These are phyloP conservation scores for Thielaviopsis cerberus DNA, from an alignment of 2,329 filamentous ascomycete species.

Conservation along the genomic window DNA sequence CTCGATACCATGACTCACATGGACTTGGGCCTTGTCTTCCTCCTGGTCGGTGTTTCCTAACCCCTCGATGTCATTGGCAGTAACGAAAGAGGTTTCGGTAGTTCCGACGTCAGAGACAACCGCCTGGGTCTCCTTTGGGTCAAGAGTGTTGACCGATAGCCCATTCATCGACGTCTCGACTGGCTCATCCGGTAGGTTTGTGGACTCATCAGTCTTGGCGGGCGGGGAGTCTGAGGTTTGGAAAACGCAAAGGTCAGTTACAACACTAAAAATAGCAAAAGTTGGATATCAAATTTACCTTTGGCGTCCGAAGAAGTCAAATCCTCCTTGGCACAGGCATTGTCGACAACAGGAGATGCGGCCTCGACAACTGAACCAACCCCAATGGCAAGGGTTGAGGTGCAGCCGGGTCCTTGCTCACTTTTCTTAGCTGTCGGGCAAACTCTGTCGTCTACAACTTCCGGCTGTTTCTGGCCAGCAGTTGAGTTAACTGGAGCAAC, in stretches of 20 bases:
- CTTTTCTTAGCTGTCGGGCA: background rate
- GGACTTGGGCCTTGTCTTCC: background rate
- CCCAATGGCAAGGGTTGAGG: background rate
- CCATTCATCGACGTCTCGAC: background rate
- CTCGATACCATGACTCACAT: background rate
- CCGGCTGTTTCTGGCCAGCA: background rate
- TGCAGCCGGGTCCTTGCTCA: background rate
- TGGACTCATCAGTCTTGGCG: background rate
- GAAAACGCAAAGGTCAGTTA: background rate
- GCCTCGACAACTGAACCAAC: no score
- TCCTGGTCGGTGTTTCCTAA: background rate
- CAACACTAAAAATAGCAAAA: background rate
- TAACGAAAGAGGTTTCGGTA: background rate
- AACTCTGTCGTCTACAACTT: background rate
- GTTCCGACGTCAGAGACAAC: background rate
- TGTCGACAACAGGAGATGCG: no score
- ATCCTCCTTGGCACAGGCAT: no score
- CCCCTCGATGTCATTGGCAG: background rate
- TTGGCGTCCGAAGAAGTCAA: no score
- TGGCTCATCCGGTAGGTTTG: background rate
- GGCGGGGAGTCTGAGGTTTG: background rate
- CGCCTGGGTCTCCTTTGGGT: background rate
- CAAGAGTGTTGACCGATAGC: background rate
- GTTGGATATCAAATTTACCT: no score
- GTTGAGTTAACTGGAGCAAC: no score